These are phyloP conservation scores for Trichoderma sp. DNA, from an alignment of 2,329 filamentous ascomycete genomes.

Conservation along the genomic window DNA sequence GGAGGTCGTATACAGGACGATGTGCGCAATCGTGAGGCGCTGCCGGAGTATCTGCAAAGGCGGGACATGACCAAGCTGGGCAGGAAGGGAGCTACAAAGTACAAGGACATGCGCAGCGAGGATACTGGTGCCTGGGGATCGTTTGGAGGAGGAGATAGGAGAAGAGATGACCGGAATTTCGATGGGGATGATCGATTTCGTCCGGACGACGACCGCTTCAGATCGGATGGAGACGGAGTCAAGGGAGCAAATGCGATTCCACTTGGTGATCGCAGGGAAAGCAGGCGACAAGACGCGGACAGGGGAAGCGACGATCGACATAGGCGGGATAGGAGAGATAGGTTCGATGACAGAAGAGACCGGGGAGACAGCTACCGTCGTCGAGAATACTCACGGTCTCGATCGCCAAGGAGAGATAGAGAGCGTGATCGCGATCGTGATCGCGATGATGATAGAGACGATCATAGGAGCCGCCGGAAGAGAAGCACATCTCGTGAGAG, in stretches of 20 bases:
- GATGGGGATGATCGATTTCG: slow-evolving; percentile 67
- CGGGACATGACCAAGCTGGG: slow-evolving; percentile 92
- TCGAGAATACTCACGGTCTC: slow-evolving; percentile 49
- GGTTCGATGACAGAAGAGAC: slow-evolving; percentile 28
- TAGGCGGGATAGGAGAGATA: slow-evolving; percentile 34
- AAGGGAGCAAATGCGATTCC: slow-evolving; percentile 72
- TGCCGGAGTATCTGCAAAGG: slow-evolving; percentile 91
- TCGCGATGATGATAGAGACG: slow-evolving; percentile 35
- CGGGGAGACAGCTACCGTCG: slow-evolving; percentile 24
- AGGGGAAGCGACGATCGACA: slow-evolving; percentile 38
- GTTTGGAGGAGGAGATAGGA: slow-evolving; percentile 56
- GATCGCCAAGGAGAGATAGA: slow-evolving; percentile 51
- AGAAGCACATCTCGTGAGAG: slow-evolving; percentile 58
- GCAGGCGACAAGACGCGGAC: slow-evolving; percentile 25
- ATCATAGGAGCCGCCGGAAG: slow-evolving; percentile 55
- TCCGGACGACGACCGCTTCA: slow-evolving; percentile 56
- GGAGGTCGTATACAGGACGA: slow-evolving; percentile 82
- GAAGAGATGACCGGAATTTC: slow-evolving; percentile 36
- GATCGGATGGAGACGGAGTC: slow-evolving; percentile 40
- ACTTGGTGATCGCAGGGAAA: slow-evolving; percentile 61
- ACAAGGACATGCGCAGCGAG: slow-evolving; percentile 83
- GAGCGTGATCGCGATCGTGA: not conserved
- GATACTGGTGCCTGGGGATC: slow-evolving; percentile 88
- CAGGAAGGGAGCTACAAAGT: slow-evolving; percentile 87
- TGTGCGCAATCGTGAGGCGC: slow-evolving; percentile 73